A percentile compares a stretch with the other conserved stretches of the same genome.
phyloP scores from a whole-genome alignment of 768 basidiomycete genomes.

The Phylloporus sp. region DNA sequence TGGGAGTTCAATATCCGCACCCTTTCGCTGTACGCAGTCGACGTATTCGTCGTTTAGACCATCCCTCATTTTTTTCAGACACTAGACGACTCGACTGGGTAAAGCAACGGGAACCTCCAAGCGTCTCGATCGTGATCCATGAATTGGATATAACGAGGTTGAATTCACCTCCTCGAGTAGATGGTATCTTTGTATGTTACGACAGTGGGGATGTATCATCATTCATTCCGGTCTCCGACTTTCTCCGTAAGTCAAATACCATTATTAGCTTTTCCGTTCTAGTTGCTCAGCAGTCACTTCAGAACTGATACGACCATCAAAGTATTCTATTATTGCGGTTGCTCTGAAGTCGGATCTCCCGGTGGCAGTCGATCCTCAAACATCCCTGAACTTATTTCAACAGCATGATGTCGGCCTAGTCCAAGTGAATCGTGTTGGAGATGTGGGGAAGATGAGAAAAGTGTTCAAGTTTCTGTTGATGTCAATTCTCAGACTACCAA shows the following conservation, averaged over 20 bases:
- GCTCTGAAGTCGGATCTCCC: constrained; percentile 84
- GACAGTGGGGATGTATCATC: constrained; percentile 64
- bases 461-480: constrained; percentile 74
- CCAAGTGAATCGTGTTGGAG: constrained; percentile 57
- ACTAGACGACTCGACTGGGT: constrained; percentile 31
- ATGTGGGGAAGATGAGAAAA: constrained; percentile 68
- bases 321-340: constrained; percentile 67
- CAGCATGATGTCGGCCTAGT: constrained; percentile 75
- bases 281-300: constrained; percentile 10
- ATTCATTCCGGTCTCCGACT: constrained; percentile 59
- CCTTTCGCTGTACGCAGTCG: constrained; percentile 39
- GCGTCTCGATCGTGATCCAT: constrained; percentile 47
- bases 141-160: constrained; percentile 58
- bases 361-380: constrained; percentile 52
- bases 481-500: constrained; percentile 50
- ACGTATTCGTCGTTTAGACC: background rate
- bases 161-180: constrained; percentile 52
- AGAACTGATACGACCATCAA: constrained; percentile 59
- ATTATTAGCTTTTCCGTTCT: constrained; percentile 2
- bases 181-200: constrained; percentile 85
- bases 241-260: constrained; percentile 58
- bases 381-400: constrained; percentile 47
- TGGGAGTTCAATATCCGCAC: constrained; percentile 33
- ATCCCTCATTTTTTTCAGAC: constrained; percentile 31
- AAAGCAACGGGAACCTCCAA: constrained; percentile 40